Percentiles rank a stretch among this genome's conserved stretches.
phyloP scores from a whole-genome alignment of 108 stramenopile genomes.

The Cyclotella sp. region DNA sequence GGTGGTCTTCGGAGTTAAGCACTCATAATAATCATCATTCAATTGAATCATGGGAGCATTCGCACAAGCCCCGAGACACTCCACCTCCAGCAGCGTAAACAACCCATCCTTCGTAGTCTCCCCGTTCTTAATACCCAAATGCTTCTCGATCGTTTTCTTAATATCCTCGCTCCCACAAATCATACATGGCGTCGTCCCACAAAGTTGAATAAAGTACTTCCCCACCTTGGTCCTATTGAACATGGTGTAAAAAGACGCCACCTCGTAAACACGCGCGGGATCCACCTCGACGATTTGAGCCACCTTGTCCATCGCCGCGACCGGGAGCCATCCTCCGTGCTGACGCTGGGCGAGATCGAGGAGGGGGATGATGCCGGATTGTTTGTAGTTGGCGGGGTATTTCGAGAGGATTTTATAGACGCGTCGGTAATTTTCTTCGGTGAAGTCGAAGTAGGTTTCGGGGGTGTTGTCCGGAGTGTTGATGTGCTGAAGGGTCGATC shows the following conservation, averaged over 20 bases:
- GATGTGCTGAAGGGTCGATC: conserved; percentile 77
- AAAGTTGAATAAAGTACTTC: conserved; percentile 99
- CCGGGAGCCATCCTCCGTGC: conserved; percentile 97
- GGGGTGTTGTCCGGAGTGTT: conserved; percentile 93
- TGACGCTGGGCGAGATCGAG: conserved; percentile 97
- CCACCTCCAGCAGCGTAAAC: conserved; percentile 99
- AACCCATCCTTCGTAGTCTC: conserved; percentile 96
- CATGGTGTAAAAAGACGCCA: conserved; percentile 99
- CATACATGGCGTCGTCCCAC: conserved; percentile 99
- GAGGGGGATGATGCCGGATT: conserved; percentile 95
- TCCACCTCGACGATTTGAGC: conserved; percentile 91
- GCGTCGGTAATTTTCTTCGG: conserved; percentile 93
- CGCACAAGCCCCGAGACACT: conserved; percentile 99
- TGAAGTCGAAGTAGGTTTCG: conserved; percentile 94
- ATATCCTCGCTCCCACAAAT: conserved; percentile 99
- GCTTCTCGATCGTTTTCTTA: conserved; percentile 96
- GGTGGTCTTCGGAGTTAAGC: conserved; percentile 95
- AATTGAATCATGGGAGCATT: conserved; percentile 99
- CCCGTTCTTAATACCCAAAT: conserved; percentile 96
- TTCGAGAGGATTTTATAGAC: conserved; percentile 89
- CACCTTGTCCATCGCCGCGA: conserved; percentile 99
- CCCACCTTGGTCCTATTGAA: conserved; percentile 99
- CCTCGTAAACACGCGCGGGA: conserved; percentile 97
- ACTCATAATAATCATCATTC: conserved; percentile 99
- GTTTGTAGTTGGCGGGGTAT: conserved; percentile 99